Evolutionary conservation across 2,329 filamentous ascomycete species (phyloP).

Genomic region (Verticillium klebahnii): DNA sequence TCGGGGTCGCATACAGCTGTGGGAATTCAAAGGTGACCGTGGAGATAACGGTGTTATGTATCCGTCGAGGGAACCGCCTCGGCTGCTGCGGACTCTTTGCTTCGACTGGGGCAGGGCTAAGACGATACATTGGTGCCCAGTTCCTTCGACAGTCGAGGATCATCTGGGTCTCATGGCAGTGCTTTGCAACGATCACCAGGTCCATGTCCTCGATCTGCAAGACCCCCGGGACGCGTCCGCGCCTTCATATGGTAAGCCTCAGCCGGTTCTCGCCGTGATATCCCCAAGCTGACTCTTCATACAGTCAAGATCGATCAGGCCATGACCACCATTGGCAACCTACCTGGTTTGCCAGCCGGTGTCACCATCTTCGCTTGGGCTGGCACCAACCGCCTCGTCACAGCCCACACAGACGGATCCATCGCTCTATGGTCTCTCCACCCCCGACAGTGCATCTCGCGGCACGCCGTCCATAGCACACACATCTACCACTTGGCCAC

Average conservation of each 20-base stretch:
- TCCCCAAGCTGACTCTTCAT: slow-evolving; percentile 15
- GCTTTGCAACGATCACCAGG: slow-evolving; percentile 45
- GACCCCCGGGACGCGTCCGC: slow-evolving; percentile 21
- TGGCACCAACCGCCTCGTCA: slow-evolving; percentile 47
- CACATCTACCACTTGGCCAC: slow-evolving; percentile 50
- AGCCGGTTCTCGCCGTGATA: too few relatives aligned
- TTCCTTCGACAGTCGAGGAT: slow-evolving; percentile 24
- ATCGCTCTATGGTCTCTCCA: slow-evolving; percentile 52
- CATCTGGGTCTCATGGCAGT: slow-evolving; percentile 39
- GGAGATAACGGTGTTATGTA: slow-evolving; percentile 23
- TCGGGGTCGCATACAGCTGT: slow-evolving; percentile 48
- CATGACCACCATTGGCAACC: slow-evolving; percentile 22
- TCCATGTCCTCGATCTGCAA: slow-evolving; percentile 41
- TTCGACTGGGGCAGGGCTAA: slow-evolving; percentile 46
- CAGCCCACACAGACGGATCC: slow-evolving; percentile 53
- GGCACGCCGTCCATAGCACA: slow-evolving; percentile 49
- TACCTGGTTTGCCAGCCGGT: slow-evolving; percentile 35
- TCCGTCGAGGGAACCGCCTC: slow-evolving; percentile 30
- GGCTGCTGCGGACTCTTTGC: slow-evolving; percentile 38
- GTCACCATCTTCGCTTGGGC: slow-evolving; percentile 52
- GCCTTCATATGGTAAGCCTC: slow-evolving; percentile 33
- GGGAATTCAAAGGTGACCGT: slow-evolving; percentile 36
- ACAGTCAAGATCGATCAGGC: slow-evolving; percentile 41
- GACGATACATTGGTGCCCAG: slow-evolving; percentile 50
- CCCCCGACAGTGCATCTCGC: slow-evolving; percentile 42